These are phyloP conservation scores for Ashbya aceris DNA, from an alignment of 1,139 yeast genomes.

Conservation along the genomic window DNA sequence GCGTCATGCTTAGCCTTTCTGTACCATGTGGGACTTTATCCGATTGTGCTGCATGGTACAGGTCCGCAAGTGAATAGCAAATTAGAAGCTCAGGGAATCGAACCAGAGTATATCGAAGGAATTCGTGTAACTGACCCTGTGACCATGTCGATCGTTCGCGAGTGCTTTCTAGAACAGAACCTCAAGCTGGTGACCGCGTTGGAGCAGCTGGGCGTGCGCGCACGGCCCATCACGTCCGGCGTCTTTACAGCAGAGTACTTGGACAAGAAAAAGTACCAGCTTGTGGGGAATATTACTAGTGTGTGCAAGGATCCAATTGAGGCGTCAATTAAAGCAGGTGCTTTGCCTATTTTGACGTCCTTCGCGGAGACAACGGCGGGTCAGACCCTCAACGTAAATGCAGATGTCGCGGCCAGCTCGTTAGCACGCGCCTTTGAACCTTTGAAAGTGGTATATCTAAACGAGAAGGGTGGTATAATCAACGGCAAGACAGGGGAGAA, in stretches of 20 bases:
- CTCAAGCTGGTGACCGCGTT: slow-evolving; percentile 89
- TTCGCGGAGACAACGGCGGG: slow-evolving; percentile 95
- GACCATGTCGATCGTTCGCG: slow-evolving; percentile 93
- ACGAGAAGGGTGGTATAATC: slow-evolving; percentile 95
- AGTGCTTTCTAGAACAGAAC: slow-evolving; percentile 91
- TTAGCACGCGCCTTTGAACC: slow-evolving; percentile 96
- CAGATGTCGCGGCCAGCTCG: slow-evolving; percentile 98
- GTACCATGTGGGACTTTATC: slow-evolving; percentile 95
- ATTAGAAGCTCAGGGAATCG: slow-evolving; percentile 88
- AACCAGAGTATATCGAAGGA: slow-evolving; percentile 93
- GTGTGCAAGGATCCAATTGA: slow-evolving; percentile 90
- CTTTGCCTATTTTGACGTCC: slow-evolving; percentile 90
- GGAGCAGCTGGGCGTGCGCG: slow-evolving; percentile 93
- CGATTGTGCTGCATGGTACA: slow-evolving; percentile 94
- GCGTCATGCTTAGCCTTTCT: slow-evolving; percentile 94
- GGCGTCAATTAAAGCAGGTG: slow-evolving; percentile 93
- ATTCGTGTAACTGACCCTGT: slow-evolving; percentile 90
- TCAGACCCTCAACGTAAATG: slow-evolving; percentile 92
- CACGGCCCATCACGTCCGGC: slow-evolving; percentile 97
- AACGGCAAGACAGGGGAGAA: slow-evolving; percentile 90
- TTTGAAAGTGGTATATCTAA: slow-evolving; percentile 85
- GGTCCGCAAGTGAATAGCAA: slow-evolving; percentile 97
- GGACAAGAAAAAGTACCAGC: slow-evolving; percentile 80
- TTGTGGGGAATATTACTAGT: slow-evolving; percentile 81
- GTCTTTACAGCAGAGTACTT: slow-evolving; percentile 91